Conservation (phyloP, 306 rosid genomes). For the Fagus sylvatica region DNA sequence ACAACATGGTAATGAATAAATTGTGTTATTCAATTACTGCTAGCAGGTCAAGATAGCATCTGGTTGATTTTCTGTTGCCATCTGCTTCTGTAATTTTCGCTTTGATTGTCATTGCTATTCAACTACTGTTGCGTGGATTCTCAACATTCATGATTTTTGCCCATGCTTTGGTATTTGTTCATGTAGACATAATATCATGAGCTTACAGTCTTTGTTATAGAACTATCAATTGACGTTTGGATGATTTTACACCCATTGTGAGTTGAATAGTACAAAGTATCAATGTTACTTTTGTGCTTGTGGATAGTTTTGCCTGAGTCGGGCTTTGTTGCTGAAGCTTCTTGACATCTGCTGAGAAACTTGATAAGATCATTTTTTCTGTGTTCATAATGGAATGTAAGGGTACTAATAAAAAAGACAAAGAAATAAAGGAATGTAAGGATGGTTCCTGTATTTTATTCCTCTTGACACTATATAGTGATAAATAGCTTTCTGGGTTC, state of each 20-base stretch:
- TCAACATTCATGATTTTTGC: background rate
- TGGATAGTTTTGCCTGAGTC: background rate
- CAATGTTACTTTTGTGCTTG: background rate
- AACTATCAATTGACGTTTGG: background rate
- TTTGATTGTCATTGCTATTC: background rate
- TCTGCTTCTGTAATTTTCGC: background rate
- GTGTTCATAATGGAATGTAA: background rate
- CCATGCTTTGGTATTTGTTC: background rate
- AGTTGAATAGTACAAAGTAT: background rate
- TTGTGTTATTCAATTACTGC: conserved; percentile 6
- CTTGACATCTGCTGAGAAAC: background rate
- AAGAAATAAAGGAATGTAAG: background rate
- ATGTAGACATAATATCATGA: background rate
- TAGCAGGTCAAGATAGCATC: background rate
- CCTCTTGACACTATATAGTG: too few relatives aligned
- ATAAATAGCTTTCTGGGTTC: background rate
- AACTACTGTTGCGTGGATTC: background rate
- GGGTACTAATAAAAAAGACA: too few relatives aligned
- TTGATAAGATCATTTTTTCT: background rate
- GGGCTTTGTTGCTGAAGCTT: background rate
- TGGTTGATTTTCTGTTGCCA: background rate
- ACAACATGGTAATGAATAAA: conserved; percentile 5
- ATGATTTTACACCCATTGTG: background rate
- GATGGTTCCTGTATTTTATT: too few relatives aligned
- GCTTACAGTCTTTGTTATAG: background rate